phyloP scores from a whole-genome alignment of 495 filamentous ascomycete species.

The Amphirosellinia nigrospora region DNA sequence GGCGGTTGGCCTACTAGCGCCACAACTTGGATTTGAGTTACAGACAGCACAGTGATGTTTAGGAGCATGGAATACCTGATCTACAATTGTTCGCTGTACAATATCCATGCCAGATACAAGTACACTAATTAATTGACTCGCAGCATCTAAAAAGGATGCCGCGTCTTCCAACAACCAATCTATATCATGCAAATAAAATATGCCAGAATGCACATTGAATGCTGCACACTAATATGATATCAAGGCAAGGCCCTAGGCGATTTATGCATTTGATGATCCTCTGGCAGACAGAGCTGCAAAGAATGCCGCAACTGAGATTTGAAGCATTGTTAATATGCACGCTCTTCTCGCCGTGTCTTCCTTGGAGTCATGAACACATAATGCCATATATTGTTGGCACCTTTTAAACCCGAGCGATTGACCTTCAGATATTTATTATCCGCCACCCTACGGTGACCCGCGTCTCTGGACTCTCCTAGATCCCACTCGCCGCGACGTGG shows the following conservation, averaged over 20 bases:
- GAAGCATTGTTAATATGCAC: not conserved
- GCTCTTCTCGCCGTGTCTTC: not conserved
- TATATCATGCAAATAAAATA: not conserved
- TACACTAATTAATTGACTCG: not conserved
- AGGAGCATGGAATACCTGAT: not conserved
- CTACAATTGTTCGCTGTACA: not conserved
- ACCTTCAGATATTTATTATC: not conserved
- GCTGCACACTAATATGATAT: not conserved
- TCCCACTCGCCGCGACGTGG: not conserved
- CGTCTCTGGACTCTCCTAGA: not conserved
- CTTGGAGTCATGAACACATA: not conserved
- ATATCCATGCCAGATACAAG: constrained; percentile 11
- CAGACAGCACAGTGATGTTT: not conserved
- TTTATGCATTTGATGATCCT: not conserved
- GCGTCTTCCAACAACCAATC: not conserved
- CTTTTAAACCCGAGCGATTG: not conserved
- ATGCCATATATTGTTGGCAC: not conserved
- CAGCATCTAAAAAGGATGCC: not conserved
- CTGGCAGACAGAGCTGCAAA: not conserved
- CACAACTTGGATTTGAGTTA: not conserved
- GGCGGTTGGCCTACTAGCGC: not conserved
- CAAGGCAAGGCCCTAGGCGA: not conserved
- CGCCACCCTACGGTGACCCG: not conserved
- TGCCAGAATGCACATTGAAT: not conserved
- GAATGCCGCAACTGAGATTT: not conserved